Evolutionary conservation across 2,329 filamentous ascomycete species (phyloP).

Genomic region (Pseudofabraea citricarpa): DNA sequence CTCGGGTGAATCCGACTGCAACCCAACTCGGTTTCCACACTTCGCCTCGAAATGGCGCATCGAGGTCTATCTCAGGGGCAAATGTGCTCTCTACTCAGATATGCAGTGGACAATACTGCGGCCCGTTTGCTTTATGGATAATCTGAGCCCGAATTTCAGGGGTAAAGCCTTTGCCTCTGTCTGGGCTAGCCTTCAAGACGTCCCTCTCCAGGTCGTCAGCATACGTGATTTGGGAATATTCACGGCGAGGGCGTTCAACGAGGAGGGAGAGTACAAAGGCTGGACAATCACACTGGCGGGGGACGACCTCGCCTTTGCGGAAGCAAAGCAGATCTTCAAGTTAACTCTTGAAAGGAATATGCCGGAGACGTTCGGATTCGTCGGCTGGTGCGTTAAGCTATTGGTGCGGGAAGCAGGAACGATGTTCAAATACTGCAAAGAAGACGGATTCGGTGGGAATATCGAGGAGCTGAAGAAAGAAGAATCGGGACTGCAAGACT

Average conservation of each 20-base stretch:
- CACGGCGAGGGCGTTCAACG: constrained; percentile 30
- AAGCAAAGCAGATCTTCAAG: constrained; percentile 29
- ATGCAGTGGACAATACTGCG: constrained; percentile 54
- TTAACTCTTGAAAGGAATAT: constrained; percentile 25
- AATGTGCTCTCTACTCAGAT: constrained; percentile 27
- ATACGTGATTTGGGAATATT: constrained; percentile 35
- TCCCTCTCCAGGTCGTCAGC: constrained; percentile 31
- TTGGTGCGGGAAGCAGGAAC: constrained; percentile 28
- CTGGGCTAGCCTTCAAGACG: constrained; percentile 33
- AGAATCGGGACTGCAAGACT: constrained; percentile 13
- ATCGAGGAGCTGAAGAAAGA: constrained; percentile 17
- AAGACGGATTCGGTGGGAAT: constrained; percentile 32
- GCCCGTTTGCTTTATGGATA: constrained; percentile 52
- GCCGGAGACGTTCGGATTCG: constrained; percentile 26
- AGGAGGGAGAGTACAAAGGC: constrained; percentile 27
- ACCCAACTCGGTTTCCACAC: constrained; percentile 46
- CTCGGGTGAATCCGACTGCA: constrained; percentile 34
- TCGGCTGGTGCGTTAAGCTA: constrained; percentile 23
- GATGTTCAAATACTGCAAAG: constrained; percentile 34
- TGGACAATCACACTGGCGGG: constrained; percentile 34
- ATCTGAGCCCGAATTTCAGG: constrained; percentile 21
- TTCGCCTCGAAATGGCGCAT: constrained; percentile 50
- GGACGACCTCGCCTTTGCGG: constrained; percentile 32
- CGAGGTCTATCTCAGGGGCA: constrained; percentile 48
- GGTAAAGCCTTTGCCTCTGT: constrained; percentile 16